Evolutionary conservation across 2,329 filamentous ascomycete genomes (phyloP).

Genomic region (Paracoccidioides lutzii): DNA sequence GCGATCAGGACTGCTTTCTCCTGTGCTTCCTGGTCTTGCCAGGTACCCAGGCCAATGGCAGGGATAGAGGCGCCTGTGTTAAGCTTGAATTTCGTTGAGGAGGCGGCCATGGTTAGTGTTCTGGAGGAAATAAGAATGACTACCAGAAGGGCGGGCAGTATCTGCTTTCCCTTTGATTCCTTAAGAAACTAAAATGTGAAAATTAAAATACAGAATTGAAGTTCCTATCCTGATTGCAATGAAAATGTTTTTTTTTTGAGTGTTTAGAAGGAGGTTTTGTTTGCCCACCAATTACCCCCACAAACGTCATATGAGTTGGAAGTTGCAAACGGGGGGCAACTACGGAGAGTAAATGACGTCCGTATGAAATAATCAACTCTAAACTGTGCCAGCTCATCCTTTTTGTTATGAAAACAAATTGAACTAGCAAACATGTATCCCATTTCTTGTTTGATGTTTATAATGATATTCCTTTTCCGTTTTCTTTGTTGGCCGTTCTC

Average conservation of each 20-base stretch:
- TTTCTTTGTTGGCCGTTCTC: too few species aligned
- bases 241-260: too few species aligned
- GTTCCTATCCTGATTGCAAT: too few species aligned
- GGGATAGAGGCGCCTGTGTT: constrained; percentile 38
- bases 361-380: neutral
- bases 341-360: neutral
- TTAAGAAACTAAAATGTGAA: neutral
- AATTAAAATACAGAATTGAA: neutral
- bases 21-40: constrained; percentile 40
- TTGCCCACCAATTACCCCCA: neutral
- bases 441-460: too few species aligned
- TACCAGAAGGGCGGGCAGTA: neutral
- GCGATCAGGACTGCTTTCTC: constrained; percentile 34
- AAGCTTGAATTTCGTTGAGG: constrained; percentile 29
- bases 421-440: too few species aligned
- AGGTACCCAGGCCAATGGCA: constrained; percentile 41
- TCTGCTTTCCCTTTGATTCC: too few species aligned
- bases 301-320: neutral
- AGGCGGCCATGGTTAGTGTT: constrained; percentile 7
- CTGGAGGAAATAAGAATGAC: neutral
- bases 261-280: too few species aligned
- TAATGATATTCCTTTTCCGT: too few species aligned
- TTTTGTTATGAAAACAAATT: too few species aligned
- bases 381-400: too few species aligned
- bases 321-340: neutral